These are phyloP conservation scores for Schoenoplectus tabernaemontani DNA, from an alignment of 202 grass and related monocot genomes.

Conservation along the genomic window DNA sequence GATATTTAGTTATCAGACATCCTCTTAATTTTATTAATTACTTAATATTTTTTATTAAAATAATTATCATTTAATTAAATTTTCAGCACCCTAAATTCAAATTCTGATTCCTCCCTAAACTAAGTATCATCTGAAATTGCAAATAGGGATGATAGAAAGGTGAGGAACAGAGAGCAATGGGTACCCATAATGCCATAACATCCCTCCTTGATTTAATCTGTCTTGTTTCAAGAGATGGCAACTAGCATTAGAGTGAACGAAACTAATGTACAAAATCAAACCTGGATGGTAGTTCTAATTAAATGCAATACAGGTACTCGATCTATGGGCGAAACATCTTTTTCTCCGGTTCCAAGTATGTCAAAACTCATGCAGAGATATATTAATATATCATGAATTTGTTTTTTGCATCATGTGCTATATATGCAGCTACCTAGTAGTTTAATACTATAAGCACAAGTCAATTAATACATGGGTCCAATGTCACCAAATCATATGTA, in stretches of 20 bases:
- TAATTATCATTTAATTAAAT: too few species aligned
- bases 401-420: neutral
- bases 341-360: neutral
- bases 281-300: too few species aligned
- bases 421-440: neutral
- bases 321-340: neutral
- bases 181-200: neutral
- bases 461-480: neutral
- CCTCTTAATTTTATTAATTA: too few species aligned
- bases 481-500: neutral
- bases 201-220: too few species aligned
- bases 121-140: neutral
- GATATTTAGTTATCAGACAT: too few species aligned
- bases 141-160: neutral
- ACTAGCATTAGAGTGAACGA: neutral
- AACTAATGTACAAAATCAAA: neutral
- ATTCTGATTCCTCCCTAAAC: too few species aligned
- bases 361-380: neutral
- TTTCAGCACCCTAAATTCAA: too few species aligned
- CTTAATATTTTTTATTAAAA: too few species aligned
- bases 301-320: neutral
- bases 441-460: neutral
- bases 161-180: neutral
- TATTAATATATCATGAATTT: neutral
- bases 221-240: neutral